A percentile compares a stretch with the other conserved stretches of the same genome.
phyloP scores from a whole-genome alignment of 495 filamentous ascomycete genomes.

The Neurospora terricola region DNA sequence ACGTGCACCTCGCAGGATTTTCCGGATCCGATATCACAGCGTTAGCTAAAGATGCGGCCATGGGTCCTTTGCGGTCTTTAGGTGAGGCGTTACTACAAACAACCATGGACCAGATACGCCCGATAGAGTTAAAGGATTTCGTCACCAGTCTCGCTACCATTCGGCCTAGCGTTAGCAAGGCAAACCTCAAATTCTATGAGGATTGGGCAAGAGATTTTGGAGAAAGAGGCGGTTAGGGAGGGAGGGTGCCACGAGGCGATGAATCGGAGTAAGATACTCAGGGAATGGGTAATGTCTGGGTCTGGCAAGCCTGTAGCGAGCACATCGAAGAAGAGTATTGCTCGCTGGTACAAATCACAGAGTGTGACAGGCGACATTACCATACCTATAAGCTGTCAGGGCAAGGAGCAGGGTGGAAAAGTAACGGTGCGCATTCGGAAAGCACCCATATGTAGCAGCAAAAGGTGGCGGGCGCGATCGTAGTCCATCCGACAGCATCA shows the following conservation, averaged over 20 bases:
- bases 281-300: neutral
- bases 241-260: neutral
- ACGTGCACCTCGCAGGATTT: slow-evolving; percentile 52
- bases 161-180: slow-evolving; percentile 77
- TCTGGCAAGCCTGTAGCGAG: neutral
- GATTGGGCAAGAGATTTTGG: slow-evolving; percentile 92
- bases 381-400: neutral
- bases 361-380: neutral
- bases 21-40: slow-evolving; percentile 96
- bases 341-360: neutral
- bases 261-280: neutral
- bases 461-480: neutral
- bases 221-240: slow-evolving; percentile 66
- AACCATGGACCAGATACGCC: slow-evolving; percentile 85
- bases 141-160: slow-evolving; percentile 76
- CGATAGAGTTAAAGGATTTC: slow-evolving; percentile 79
- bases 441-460: neutral
- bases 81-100: slow-evolving; percentile 86
- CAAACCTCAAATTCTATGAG: slow-evolving; percentile 79
- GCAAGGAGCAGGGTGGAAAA: neutral
- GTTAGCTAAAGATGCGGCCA: slow-evolving; percentile 93
- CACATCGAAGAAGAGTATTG: neutral
- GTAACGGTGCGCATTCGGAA: neutral
- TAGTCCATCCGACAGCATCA: neutral
- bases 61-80: slow-evolving; percentile 88